These are phyloP conservation scores for Cordyceps farinosa DNA, from an alignment of 2,329 filamentous ascomycete genomes.

Conservation along the genomic window DNA sequence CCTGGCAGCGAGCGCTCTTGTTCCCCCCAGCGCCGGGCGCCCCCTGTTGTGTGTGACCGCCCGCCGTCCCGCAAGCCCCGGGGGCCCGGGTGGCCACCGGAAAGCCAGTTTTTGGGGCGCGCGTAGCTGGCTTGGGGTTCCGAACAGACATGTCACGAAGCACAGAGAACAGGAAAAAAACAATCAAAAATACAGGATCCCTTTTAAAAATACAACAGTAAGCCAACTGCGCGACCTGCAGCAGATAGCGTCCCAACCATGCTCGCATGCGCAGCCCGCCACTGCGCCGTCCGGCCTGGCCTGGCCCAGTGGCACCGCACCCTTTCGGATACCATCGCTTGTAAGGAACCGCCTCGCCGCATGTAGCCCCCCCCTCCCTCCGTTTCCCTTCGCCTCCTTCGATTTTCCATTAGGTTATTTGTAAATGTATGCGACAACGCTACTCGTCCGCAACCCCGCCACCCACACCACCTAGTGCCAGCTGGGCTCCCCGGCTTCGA, in stretches of 20 bases:
- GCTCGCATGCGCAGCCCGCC: neutral
- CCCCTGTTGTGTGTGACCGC: neutral
- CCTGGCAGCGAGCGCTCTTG: neutral
- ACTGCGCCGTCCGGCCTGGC: neutral
- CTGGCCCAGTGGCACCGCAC: neutral
- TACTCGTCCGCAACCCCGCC: neutral
- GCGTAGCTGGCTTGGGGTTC: no score
- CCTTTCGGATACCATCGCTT: conserved; percentile 15
- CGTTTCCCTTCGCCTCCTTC: no score
- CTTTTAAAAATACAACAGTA: neutral
- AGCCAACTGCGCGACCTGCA: neutral
- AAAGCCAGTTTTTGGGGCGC: neutral
- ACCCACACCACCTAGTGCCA: neutral
- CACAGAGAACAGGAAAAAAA: neutral
- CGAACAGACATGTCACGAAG: no score
- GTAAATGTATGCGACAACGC: neutral
- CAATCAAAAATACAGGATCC: no score
- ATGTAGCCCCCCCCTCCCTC: neutral
- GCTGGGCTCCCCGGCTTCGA: neutral
- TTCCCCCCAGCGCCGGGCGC: neutral
- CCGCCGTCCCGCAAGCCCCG: neutral
- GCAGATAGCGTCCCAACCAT: neutral
- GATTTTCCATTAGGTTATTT: no score
- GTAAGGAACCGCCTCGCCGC: no score
- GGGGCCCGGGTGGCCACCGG: neutral